Evolutionary conservation across 768 basidiomycete species (phyloP).

Genomic region (Boletus barrowsii): DNA sequence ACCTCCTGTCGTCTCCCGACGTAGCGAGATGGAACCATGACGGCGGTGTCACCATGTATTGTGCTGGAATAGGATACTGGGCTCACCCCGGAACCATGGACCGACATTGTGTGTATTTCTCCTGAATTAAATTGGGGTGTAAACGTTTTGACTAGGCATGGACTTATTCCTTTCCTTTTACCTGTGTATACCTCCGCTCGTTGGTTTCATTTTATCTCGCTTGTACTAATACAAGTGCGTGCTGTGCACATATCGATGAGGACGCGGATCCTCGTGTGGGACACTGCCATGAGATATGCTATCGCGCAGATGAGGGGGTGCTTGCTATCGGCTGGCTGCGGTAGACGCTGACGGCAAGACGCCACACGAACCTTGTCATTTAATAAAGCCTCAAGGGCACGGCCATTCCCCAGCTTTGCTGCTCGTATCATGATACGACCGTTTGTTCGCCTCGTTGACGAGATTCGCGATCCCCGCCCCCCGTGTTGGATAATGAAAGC

Average conservation of each 20-base stretch:
- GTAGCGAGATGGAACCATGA: conserved; percentile 15
- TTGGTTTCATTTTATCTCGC: conserved; percentile 13
- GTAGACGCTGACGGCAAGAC: conserved; percentile 20
- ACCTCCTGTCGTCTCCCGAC: conserved; percentile 15
- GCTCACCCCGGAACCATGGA: not conserved
- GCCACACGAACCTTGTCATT: conserved; percentile 30
- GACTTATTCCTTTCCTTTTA: conserved; percentile 1
- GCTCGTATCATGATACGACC: conserved; percentile 5
- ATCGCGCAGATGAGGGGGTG: too few relatives aligned
- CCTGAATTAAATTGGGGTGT: conserved; percentile 19
- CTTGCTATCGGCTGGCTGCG: not conserved
- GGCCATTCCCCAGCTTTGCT: conserved; percentile 11
- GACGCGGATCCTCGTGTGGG: conserved; percentile 12
- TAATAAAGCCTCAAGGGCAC: conserved; percentile 14
- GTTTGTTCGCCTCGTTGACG: not conserved
- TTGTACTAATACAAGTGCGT: conserved; percentile 3
- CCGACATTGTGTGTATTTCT: conserved; percentile 19
- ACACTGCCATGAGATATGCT: conserved; percentile 10
- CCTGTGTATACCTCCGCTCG: conserved; percentile 5
- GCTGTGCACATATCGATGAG: conserved; percentile 13
- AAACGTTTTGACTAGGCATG: conserved; percentile 14
- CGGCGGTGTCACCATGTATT: not conserved
- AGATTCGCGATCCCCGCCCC: not conserved
- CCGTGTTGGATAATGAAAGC: conserved; percentile 16
- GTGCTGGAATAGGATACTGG: not conserved